Evolutionary conservation across 1,139 yeast genomes (phyloP).

Genomic region (Groenewaldozyma auringiensis): DNA sequence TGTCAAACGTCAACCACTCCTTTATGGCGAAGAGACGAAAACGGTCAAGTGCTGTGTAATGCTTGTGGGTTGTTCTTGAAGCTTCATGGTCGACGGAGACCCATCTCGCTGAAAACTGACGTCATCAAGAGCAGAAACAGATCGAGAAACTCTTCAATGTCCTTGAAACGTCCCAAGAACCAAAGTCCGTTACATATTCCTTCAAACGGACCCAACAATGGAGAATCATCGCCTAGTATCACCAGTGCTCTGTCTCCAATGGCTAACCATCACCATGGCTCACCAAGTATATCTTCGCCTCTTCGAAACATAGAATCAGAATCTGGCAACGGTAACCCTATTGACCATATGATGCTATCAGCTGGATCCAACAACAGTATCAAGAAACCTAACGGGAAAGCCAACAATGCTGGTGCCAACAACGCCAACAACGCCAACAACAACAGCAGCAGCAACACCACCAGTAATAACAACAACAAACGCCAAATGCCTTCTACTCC

Average conservation of each 20-base stretch:
- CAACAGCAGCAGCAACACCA: neutral
- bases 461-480: neutral
- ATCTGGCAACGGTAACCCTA: conserved; percentile 11
- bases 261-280: conserved; percentile 10
- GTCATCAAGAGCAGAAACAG: conserved; percentile 86
- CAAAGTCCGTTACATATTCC: conserved; percentile 19
- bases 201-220: conserved; percentile 11
- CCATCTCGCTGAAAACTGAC: conserved; percentile 82
- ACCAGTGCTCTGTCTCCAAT: conserved; percentile 18
- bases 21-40: conserved; percentile 87
- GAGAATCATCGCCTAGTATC: conserved; percentile 20
- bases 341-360: conserved; percentile 17
- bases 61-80: conserved; percentile 89
- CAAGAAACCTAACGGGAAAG: neutral
- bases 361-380: conserved; percentile 4
- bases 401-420: neutral
- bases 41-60: conserved; percentile 86
- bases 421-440: too few relatives aligned
- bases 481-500: conserved; percentile 10
- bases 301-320: neutral
- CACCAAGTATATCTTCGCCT: neutral
- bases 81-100: conserved; percentile 86
- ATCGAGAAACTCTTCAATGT: conserved; percentile 16
- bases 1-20: conserved; percentile 92
- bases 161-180: conserved; percentile 15